These are phyloP conservation scores for Fraxinus americana DNA, from an alignment of 257 asterid genomes.

Conservation along the genomic window DNA sequence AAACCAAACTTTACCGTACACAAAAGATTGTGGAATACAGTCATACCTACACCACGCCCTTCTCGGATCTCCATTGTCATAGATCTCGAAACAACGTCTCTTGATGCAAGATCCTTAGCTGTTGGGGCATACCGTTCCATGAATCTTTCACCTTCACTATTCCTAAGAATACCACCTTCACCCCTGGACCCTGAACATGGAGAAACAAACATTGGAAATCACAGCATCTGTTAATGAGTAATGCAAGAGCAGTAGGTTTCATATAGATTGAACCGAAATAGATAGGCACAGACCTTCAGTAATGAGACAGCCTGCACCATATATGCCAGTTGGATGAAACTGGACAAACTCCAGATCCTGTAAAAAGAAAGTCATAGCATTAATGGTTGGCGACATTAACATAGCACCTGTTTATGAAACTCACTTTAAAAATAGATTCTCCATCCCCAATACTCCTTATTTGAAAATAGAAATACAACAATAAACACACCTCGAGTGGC, in stretches of 20 bases:
- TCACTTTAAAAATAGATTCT: background rate
- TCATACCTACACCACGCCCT: constrained; percentile 98
- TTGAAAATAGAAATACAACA: constrained; percentile 16
- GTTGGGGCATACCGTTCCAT: constrained; percentile 99
- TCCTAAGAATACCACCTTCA: constrained; percentile 98
- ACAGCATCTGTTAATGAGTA: background rate
- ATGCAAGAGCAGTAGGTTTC: constrained; percentile 6
- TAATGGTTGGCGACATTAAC: constrained; percentile 18
- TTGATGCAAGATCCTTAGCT: constrained; percentile 98
- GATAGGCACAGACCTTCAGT: constrained; percentile 70
- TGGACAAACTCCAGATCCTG: constrained; percentile 99
- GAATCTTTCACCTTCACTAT: constrained; percentile 98
- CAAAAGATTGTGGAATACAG: background rate
- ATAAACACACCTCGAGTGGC: constrained; percentile 71
- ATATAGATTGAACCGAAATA: constrained; percentile 4
- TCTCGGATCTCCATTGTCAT: constrained; percentile 99
- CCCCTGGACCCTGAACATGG: constrained; percentile 84
- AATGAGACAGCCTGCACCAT: constrained; percentile 98
- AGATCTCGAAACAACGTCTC: constrained; percentile 97
- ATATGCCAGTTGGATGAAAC: constrained; percentile 97
- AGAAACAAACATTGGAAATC: background rate
- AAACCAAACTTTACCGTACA: constrained; percentile 13
- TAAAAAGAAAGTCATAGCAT: constrained; percentile 17
- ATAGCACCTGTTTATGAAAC: background rate
- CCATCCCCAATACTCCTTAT: background rate